phyloP scores from a whole-genome alignment of 495 filamentous ascomycete genomes.

The Lepidopterella palustris region DNA sequence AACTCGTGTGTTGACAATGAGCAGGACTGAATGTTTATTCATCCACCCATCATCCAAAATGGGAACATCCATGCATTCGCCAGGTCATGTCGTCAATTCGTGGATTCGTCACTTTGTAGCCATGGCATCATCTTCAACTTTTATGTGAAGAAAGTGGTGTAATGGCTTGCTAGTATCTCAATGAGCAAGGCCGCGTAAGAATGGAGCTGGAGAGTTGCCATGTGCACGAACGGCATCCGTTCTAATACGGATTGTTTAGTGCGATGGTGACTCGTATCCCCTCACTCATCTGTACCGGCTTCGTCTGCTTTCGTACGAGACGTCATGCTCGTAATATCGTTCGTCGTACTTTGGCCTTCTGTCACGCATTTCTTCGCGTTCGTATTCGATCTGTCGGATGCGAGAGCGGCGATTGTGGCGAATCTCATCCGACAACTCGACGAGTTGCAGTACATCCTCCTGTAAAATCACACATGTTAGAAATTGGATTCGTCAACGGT shows the following conservation, averaged over 20 bases:
- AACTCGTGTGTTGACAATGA: not conserved
- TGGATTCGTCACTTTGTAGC: slow-evolving; percentile 1
- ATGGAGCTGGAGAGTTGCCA: not conserved
- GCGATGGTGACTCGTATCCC: not conserved
- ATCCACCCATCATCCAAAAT: not conserved
- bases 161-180: not conserved
- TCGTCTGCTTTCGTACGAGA: slow-evolving; percentile 27
- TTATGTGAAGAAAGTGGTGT: slow-evolving; percentile 5
- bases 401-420: slow-evolving; percentile 67
- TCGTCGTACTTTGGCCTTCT: slow-evolving; percentile 26
- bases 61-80: slow-evolving; percentile 9
- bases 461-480: slow-evolving; percentile 37
- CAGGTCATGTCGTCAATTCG: slow-evolving; percentile 26
- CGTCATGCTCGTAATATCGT: slow-evolving; percentile 31
- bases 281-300: slow-evolving; percentile 25
- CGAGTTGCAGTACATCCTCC: slow-evolving; percentile 82
- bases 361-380: slow-evolving; percentile 49
- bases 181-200: not conserved
- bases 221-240: not conserved
- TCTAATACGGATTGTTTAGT: not conserved
- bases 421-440: slow-evolving; percentile 76
- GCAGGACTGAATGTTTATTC: not conserved
- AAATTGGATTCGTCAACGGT: not conserved
- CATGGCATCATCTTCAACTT: slow-evolving; percentile 27
- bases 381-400: slow-evolving; percentile 73